Evolutionary conservation across 2,329 filamentous ascomycete genomes (phyloP), one percentile per base, ranked within the genome.

Genomic region (Cercospora brassicicola): DNA sequence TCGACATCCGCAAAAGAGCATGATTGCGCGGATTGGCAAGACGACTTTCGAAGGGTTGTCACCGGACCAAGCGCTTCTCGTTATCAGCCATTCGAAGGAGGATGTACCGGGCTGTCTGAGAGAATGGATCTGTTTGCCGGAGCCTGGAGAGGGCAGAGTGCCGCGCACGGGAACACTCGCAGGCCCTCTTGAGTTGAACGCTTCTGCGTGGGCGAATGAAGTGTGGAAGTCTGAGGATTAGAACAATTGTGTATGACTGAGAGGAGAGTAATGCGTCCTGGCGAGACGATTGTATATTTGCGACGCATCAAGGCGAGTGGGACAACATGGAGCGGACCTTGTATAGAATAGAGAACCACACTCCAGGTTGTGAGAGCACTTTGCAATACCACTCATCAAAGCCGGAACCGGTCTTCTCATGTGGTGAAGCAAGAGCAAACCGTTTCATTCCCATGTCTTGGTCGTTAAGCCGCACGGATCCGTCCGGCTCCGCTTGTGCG

Each of bases 21-120:
- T 70, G 1, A 78, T 79, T 0, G 78, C 81, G 7, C 81, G 79
- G 65, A 73, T 79, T 0, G 85, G 82, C 0, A 76, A 78, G 1
- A 82, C 88, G 1, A 83, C 80, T 23, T 80, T 94, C 4, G 76
- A 75, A 0, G 93, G 93, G 0, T 79, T 97, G 65, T 84, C 85
- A 1, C 82, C 88, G 0, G 79, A 87, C 23, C 94, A 98, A 80
- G 93, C 93, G 0, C 81, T 99, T 64, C 86, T 98, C n/a, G 93
- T 94, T 71, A 94, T 98, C 68, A 95, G 93, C 69, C 95, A 99
- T 81, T 85, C 94, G 69, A 89, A 89, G 70, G 93, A 97, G 74
- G 95, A 99, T 79, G 91, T 98, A 9, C 95, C 95, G 0, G 89
- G 90, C 60, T 90, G 89, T 72, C 87, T 97, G 26, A 83, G 92